Conservation (phyloP, 1,139 yeast species). For the Suhomyces atakaporum region DNA sequence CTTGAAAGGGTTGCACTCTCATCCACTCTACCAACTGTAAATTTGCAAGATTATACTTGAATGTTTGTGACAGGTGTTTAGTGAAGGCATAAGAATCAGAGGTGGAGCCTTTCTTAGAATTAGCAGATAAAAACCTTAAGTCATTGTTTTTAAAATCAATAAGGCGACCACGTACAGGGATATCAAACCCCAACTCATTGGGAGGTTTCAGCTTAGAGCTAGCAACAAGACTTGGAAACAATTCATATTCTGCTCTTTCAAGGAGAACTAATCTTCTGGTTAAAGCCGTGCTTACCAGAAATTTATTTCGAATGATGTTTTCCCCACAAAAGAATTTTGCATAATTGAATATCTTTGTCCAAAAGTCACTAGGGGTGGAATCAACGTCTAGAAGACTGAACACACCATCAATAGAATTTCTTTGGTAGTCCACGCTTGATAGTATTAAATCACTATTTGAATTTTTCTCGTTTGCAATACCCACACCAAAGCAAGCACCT, state of each 20-base stretch:
- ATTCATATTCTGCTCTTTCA: constrained; percentile 9
- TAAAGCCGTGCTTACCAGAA: constrained; percentile 8
- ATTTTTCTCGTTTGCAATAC: constrained; percentile 10
- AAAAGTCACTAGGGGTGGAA: constrained; percentile 1
- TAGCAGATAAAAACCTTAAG: constrained; percentile 30
- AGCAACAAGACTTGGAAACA: constrained; percentile 2
- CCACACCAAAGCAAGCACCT: constrained; percentile 22
- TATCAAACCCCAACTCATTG: not conserved
- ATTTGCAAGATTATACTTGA: constrained; percentile 20
- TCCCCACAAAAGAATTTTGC: constrained; percentile 13
- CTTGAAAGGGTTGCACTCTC: constrained; percentile 37
- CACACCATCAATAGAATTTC: constrained; percentile 22
- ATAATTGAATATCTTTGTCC: constrained; percentile 9
- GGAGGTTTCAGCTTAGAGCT: not conserved
- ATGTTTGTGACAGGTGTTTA: constrained; percentile 13
- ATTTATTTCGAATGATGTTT: constrained; percentile 6
- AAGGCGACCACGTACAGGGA: constrained; percentile 26
- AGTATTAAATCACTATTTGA: constrained; percentile 21
- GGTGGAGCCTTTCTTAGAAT: not conserved
- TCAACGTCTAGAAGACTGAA: constrained; percentile 12
- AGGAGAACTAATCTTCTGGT: constrained; percentile 11
- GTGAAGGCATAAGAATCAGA: constrained; percentile 13
- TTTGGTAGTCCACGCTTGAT: constrained; percentile 24
- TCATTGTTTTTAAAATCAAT: constrained; percentile 42
- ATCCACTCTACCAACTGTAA: constrained; percentile 45